A percentile compares a stretch with the other conserved stretches of the same genome.
phyloP scores from a whole-genome alignment of 306 rosid species.

The Quercus gilva region DNA sequence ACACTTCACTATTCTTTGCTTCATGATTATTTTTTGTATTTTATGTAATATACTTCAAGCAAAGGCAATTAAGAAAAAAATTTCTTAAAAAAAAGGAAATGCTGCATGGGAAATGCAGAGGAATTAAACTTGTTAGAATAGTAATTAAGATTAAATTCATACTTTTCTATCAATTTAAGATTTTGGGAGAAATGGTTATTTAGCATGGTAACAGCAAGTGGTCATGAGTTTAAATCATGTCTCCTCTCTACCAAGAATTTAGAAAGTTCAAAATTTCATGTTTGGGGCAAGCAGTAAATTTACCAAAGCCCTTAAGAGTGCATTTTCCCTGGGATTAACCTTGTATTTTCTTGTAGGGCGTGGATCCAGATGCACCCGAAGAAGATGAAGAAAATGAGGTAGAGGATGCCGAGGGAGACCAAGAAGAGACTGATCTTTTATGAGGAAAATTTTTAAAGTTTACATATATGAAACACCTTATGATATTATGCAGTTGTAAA shows the following conservation, averaged over 20 bases:
- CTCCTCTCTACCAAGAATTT: too few species aligned
- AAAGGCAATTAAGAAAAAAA: background rate
- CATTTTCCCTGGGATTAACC: constrained; percentile 14
- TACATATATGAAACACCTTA: background rate
- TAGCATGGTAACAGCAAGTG: too few species aligned
- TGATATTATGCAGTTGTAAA: background rate
- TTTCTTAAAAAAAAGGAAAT: background rate
- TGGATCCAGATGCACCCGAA: constrained; percentile 99
- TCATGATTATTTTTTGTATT: constrained; percentile 9
- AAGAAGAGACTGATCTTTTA: constrained; percentile 84
- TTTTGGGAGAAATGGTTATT: too few species aligned
- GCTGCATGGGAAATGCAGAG: background rate
- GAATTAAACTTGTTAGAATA: background rate
- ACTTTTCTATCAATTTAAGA: too few species aligned
- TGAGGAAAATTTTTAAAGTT: constrained; percentile 25
- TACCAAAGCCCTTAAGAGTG: background rate
- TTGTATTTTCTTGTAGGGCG: constrained; percentile 50
- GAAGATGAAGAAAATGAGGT: constrained; percentile 96
- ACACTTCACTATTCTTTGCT: constrained; percentile 6
- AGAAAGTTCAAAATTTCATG: too few species aligned
- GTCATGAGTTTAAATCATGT: too few species aligned
- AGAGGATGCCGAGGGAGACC: constrained; percentile 96
- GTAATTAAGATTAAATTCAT: too few species aligned
- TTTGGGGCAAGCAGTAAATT: too few species aligned
- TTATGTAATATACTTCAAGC: background rate